These are phyloP conservation scores for Pythium dissimile DNA, from an alignment of 352 stramenopile species.

Conservation along the genomic window DNA sequence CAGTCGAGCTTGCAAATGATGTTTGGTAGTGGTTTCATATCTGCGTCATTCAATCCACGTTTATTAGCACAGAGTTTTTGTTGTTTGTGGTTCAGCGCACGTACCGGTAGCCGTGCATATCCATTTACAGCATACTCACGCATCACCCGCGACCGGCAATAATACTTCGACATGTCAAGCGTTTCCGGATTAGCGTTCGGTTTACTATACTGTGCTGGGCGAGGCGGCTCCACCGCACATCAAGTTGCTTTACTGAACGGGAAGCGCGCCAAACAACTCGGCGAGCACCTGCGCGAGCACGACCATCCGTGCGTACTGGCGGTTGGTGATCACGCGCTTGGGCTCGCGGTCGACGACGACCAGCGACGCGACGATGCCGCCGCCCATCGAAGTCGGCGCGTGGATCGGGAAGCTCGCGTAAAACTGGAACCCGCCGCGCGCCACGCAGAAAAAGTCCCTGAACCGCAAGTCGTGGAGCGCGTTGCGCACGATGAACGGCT, in stretches of 20 bases:
- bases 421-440: constrained; percentile 27
- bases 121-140: no score
- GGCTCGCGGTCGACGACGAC: constrained; percentile 33
- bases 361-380: constrained; percentile 29
- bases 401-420: constrained; percentile 36
- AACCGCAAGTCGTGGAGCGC: constrained; percentile 32
- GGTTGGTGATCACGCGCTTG: constrained; percentile 27
- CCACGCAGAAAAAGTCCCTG: constrained; percentile 34
- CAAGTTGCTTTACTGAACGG: background rate
- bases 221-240: no score
- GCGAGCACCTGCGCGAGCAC: constrained; percentile 25
- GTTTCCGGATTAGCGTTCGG: no score
- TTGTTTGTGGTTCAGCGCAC: no score
- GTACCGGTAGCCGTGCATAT: no score
- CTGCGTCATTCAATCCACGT: no score
- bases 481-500: constrained; percentile 33
- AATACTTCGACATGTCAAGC: no score
- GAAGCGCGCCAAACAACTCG: constrained; percentile 19
- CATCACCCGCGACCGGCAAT: no score
- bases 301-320: constrained; percentile 32
- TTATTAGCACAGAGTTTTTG: no score
- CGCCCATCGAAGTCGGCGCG: constrained; percentile 21
- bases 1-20: no score
- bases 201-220: no score
- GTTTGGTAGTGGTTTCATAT: no score